These are phyloP conservation scores for Simmondsia chinensis DNA, from an alignment of 148 eudicot species.

Conservation along the genomic window DNA sequence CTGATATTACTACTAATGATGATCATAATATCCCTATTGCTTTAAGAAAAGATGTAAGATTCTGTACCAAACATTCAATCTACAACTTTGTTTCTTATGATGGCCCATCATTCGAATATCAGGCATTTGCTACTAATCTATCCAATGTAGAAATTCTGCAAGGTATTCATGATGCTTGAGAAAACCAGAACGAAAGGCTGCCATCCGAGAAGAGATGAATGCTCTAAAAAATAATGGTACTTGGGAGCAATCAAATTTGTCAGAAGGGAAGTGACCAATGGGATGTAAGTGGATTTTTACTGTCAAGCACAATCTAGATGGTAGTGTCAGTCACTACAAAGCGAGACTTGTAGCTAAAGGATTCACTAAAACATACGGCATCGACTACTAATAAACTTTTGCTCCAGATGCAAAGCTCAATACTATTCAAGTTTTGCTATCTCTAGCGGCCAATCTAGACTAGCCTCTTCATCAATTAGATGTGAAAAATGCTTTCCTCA, in stretches of 20 bases:
- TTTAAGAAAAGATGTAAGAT: neutral
- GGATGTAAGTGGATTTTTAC: neutral
- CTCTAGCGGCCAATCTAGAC: no score
- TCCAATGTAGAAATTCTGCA: neutral
- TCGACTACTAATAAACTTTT: no score
- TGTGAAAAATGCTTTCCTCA: no score
- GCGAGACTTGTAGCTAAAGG: no score
- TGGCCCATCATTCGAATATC: neutral
- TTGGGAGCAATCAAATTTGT: neutral
- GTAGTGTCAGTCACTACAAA: no score
- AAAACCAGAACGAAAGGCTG: neutral
- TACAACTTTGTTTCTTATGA: no score
- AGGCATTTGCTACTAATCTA: neutral
- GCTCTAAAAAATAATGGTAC: conserved; percentile 1
- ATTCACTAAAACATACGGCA: no score
- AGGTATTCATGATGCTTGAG: neutral
- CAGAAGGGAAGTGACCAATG: neutral
- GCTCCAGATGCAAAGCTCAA: no score
- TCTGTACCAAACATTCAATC: no score
- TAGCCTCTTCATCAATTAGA: no score
- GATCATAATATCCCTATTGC: neutral
- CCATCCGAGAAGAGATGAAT: neutral
- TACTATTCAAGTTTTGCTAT: no score
- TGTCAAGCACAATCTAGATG: neutral
- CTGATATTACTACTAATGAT: neutral